phyloP scores from a whole-genome alignment of 108 stramenopile species.

The Nitzschia sp. region DNA sequence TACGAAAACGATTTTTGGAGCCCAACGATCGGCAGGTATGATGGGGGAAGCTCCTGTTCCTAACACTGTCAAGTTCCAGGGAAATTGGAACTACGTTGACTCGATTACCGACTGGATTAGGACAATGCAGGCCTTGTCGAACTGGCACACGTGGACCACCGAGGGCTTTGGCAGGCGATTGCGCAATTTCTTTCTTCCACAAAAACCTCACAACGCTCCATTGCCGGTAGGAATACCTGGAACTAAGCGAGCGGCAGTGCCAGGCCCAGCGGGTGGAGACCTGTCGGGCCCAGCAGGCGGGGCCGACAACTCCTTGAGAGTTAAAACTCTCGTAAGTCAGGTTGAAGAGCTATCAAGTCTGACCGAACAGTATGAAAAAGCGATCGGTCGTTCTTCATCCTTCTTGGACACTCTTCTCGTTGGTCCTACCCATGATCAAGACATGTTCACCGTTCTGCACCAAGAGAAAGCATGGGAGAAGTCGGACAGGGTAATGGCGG shows the following conservation, averaged over 20 bases:
- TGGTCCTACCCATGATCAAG: slow-evolving; percentile 12
- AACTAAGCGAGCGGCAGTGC: background rate
- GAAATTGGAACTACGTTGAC: slow-evolving; percentile 74
- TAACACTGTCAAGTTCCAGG: slow-evolving; percentile 67
- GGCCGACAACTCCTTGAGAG: background rate
- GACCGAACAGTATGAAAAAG: slow-evolving; percentile 42
- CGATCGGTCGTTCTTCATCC: slow-evolving; percentile 36
- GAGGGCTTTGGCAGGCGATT: slow-evolving; percentile 51
- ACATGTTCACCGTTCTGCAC: slow-evolving; percentile 51
- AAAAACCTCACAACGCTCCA: slow-evolving; percentile 7
- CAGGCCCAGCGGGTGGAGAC: background rate
- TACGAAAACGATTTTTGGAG: slow-evolving; percentile 39
- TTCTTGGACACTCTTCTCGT: slow-evolving; percentile 58
- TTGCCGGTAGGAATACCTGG: slow-evolving; percentile 48
- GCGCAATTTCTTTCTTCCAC: slow-evolving; percentile 50
- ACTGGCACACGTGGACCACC: slow-evolving; percentile 63
- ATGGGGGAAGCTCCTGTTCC: slow-evolving; percentile 48
- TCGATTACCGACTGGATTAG: slow-evolving; percentile 79
- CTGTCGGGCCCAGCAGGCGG: background rate
- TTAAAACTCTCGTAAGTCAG: slow-evolving; percentile 15
- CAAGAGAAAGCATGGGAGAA: slow-evolving; percentile 45
- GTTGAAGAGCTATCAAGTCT: slow-evolving; percentile 32
- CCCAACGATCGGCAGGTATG: slow-evolving; percentile 43
- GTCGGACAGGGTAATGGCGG: background rate
- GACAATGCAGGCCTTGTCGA: slow-evolving; percentile 69